Evolutionary conservation across 495 filamentous ascomycete genomes (phyloP).

Genomic region (Monascus purpureus): DNA sequence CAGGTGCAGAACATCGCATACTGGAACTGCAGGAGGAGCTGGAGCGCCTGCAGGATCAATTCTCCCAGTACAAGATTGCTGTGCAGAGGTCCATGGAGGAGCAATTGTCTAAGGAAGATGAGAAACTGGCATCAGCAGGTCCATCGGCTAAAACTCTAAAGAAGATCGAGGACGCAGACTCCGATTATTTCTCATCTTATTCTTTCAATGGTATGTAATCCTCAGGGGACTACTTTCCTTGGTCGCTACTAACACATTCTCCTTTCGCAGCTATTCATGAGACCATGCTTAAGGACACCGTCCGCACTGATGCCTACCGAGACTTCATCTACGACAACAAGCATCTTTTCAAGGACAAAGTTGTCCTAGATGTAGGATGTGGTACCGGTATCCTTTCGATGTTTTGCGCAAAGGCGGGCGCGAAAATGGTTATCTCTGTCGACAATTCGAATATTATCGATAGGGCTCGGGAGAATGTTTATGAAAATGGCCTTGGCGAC

Average conservation of each 20-base stretch:
- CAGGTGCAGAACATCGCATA: conserved; percentile 40
- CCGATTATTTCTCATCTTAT: conserved; percentile 74
- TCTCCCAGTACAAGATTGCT: conserved; percentile 53
- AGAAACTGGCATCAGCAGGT: conserved; percentile 16
- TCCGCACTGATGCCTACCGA: conserved; percentile 54
- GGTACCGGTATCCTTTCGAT: conserved; percentile 88
- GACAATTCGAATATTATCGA: conserved; percentile 91
- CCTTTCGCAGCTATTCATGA: conserved; percentile 64
- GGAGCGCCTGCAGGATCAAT: conserved; percentile 48
- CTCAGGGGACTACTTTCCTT: not conserved
- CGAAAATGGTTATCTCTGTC: conserved; percentile 79
- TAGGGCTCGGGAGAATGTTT: conserved; percentile 72
- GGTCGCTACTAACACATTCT: not conserved
- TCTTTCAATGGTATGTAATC: conserved; percentile 49
- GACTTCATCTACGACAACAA: conserved; percentile 74
- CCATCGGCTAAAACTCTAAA: conserved; percentile 6
- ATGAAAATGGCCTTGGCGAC: conserved; percentile 64
- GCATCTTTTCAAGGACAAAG: conserved; percentile 77
- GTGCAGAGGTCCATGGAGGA: conserved; percentile 60
- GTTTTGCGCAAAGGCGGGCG: conserved; percentile 85
- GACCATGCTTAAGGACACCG: conserved; percentile 70
- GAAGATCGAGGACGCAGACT: conserved; percentile 26
- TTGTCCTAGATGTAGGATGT: conserved; percentile 86
- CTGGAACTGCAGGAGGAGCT: conserved; percentile 56
- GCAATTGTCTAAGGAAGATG: conserved; percentile 42